Evolutionary conservation across 352 stramenopile species (phyloP).

Genomic region (Plasmopara halstedii): DNA sequence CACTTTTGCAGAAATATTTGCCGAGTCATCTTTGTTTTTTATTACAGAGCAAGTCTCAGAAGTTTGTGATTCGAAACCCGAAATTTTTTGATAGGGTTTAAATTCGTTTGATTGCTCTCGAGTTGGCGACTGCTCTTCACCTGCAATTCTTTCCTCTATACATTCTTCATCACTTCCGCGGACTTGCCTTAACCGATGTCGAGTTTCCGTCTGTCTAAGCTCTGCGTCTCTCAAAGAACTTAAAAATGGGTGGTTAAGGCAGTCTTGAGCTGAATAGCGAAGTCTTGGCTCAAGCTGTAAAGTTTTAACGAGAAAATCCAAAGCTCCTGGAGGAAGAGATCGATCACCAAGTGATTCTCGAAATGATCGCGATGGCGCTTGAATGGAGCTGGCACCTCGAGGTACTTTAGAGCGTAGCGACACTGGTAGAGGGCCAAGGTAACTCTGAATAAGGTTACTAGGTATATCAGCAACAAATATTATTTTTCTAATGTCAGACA

Average conservation of each 20-base stretch:
- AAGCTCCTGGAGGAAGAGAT: constrained; percentile 38
- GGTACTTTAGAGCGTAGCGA: constrained; percentile 38
- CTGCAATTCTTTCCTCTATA: constrained; percentile 75
- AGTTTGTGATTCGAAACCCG: background rate
- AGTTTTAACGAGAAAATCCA: constrained; percentile 62
- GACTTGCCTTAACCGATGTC: constrained; percentile 3
- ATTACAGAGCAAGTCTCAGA: constrained; percentile 27
- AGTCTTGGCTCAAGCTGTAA: constrained; percentile 56
- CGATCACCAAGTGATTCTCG: constrained; percentile 31
- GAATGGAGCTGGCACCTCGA: constrained; percentile 33
- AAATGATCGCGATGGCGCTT: constrained; percentile 39
- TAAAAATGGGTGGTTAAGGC: constrained; percentile 55
- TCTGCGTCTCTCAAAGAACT: constrained; percentile 43
- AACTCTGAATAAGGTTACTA: constrained; percentile 71
- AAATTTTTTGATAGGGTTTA: constrained; percentile 15
- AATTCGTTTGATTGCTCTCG: constrained; percentile 2
- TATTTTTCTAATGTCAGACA: background rate
- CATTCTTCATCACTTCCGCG: constrained; percentile 39
- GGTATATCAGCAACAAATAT: background rate
- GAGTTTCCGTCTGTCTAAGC: constrained; percentile 37
- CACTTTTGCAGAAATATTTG: constrained; percentile 12
- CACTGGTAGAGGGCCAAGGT: constrained; percentile 47
- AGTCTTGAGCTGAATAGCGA: constrained; percentile 41
- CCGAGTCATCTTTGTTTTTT: constrained; percentile 13
- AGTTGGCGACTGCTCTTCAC: constrained; percentile 16